phyloP scores from a whole-genome alignment of 768 basidiomycete genomes.

The Guyanaporus albipodus region DNA sequence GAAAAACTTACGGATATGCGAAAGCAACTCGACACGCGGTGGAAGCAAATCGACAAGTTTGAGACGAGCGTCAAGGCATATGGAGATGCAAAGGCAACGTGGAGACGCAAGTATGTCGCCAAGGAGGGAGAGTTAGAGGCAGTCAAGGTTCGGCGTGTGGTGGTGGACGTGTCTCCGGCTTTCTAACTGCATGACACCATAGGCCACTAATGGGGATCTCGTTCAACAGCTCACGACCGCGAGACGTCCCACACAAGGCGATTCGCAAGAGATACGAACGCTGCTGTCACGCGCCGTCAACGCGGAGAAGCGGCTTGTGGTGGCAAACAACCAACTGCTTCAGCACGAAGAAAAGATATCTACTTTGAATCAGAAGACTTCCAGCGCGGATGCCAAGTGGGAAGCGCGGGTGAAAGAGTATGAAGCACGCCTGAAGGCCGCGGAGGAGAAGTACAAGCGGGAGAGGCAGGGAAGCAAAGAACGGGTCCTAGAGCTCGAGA shows the following conservation, averaged over 20 bases:
- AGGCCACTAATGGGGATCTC: slow-evolving; percentile 76
- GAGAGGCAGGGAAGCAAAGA: slow-evolving; percentile 95
- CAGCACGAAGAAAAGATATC: slow-evolving; percentile 84
- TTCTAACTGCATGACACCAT: background rate
- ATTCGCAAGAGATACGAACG: slow-evolving; percentile 67
- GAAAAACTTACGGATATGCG: slow-evolving; percentile 78
- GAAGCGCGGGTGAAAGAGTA: slow-evolving; percentile 94
- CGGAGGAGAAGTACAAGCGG: slow-evolving; percentile 89
- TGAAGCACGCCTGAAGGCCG: slow-evolving; percentile 71
- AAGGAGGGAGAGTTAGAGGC: slow-evolving; percentile 91
- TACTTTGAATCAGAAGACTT: slow-evolving; percentile 65
- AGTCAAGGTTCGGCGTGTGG: slow-evolving; percentile 57
- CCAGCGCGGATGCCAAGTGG: slow-evolving; percentile 81
- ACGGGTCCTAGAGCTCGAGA: slow-evolving; percentile 67
- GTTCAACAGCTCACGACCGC: slow-evolving; percentile 61
- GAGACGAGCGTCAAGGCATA: slow-evolving; percentile 80
- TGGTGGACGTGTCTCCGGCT: background rate
- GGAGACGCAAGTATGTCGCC: slow-evolving; percentile 76
- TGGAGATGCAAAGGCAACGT: slow-evolving; percentile 73
- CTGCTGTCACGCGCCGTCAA: slow-evolving; percentile 72
- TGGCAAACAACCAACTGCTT: slow-evolving; percentile 78
- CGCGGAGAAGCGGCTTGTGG: slow-evolving; percentile 84
- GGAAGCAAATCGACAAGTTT: slow-evolving; percentile 92
- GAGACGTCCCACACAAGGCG: slow-evolving; percentile 55
- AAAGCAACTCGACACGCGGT: slow-evolving; percentile 82